Conservation (phyloP, 768 basidiomycete species). For the Punctularia strigosozonata region DNA sequence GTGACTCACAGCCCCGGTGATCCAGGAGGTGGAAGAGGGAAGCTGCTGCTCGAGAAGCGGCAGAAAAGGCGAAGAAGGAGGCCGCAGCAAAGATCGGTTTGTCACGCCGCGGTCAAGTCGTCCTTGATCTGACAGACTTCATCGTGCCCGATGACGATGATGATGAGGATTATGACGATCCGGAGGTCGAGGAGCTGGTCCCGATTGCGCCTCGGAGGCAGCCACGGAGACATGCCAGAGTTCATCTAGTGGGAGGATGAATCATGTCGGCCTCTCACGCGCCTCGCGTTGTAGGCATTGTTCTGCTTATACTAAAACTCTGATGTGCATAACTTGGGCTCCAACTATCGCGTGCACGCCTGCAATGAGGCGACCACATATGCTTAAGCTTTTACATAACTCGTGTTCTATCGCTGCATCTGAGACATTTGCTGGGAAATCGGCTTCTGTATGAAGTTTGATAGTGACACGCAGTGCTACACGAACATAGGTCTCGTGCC, state of each 20-base stretch:
- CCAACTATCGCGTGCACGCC: no score
- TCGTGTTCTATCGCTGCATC: no score
- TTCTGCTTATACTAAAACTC: no score
- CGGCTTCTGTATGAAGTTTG: no score
- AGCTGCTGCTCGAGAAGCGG: slow-evolving; percentile 3
- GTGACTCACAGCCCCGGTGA: neutral
- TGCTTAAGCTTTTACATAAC: no score
- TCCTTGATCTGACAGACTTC: neutral
- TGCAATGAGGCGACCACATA: no score
- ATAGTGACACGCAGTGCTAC: no score
- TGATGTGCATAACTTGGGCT: no score
- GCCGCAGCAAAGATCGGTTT: neutral
- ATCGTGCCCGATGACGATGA: neutral
- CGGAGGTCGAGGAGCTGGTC: neutral
- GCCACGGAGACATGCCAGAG: neutral
- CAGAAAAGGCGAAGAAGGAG: slow-evolving; percentile 6
- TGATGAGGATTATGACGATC: neutral
- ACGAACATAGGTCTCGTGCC: no score
- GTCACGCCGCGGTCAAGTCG: neutral
- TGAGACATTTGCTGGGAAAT: no score
- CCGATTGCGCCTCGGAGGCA: neutral
- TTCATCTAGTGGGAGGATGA: neutral
- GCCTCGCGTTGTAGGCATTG: neutral
- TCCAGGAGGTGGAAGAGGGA: slow-evolving; percentile 20
- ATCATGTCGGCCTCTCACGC: neutral